Conservation (phyloP, 2,329 filamentous ascomycete genomes). For the Aspergillus udagawae region DNA sequence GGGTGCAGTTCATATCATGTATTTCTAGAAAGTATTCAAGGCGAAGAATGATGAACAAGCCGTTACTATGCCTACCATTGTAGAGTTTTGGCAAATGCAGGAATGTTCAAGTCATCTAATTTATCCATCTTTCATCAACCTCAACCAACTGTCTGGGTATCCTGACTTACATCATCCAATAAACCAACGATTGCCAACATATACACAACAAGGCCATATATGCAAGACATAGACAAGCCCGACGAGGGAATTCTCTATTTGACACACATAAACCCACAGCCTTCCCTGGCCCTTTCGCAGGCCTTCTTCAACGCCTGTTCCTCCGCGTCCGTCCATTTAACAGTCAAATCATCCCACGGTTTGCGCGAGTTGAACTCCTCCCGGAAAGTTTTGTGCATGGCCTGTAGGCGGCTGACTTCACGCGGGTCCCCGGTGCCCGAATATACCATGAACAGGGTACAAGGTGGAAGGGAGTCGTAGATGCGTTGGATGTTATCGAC, state of each 20-base stretch:
- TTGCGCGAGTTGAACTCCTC: constrained; percentile 57
- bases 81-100: background rate
- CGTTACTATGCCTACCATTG: background rate
- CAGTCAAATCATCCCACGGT: constrained; percentile 57
- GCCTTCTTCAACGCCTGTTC: constrained; percentile 57
- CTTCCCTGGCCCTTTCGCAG: constrained; percentile 53
- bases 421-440: constrained; percentile 61
- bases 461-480: constrained; percentile 54
- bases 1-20: background rate
- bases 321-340: constrained; percentile 63
- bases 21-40: background rate
- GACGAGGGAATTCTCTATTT: constrained; percentile 37
- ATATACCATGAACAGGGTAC: constrained; percentile 60
- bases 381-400: constrained; percentile 53
- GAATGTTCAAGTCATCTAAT: background rate
- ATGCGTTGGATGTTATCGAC: constrained; percentile 50
- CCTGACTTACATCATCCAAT: background rate
- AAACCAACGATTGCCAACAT: background rate
- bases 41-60: background rate
- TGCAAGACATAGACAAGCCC: background rate
- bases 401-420: constrained; percentile 53
- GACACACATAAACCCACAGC: constrained; percentile 57
- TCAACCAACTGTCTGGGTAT: background rate
- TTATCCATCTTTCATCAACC: background rate
- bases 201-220: background rate